Evolutionary conservation across 768 basidiomycete genomes (phyloP), one percentile per base, ranked within the genome.

Genomic region (Auricularia auricula-judae): DNA sequence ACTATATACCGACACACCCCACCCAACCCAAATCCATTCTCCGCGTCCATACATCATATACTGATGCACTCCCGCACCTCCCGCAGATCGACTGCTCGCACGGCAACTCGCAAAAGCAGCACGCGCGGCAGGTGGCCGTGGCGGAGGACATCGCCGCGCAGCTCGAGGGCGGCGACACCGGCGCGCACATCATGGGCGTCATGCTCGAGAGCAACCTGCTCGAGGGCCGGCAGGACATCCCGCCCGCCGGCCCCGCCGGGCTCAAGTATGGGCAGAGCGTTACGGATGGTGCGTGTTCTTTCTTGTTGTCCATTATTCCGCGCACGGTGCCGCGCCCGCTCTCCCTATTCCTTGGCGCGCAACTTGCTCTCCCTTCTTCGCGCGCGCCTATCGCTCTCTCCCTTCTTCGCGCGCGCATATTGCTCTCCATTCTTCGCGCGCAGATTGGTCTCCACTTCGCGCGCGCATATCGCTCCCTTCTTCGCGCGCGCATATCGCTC

Each of bases 121-220:
- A 96, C 74, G 78, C 83, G 66, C 91, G 86, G 69, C 96, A 99
- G 76, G 78, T 86, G 3, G 86, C 89, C 65, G 96, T 98, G 42
- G 92, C 90, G 7, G 88, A 91, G 36, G 87, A 96, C 72, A 88
- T 99, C 67, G 94, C 86, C 18, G 79, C 77, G 58, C 92, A 93
- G 76, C 75, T 93, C 12, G 84, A 87, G 69, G 82, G 81, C 1
- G 81, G 81, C 36, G 87, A 91, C 65, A 94, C 91, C 0, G 81
- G 86, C 0, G 70, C 78, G 4, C 78, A 82, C 66, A 93, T 96
- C 70, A 87, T 92, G 83, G 93, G 93, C 58, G 91, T 94, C 63
- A 98, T 98, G 95, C 81, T 98, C 64, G 96, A 98, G 76, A 92
- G 89, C 54, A 95, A 96, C 73, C 80, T 98, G 61, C 80, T 86